These are phyloP conservation scores for Monilinia fructicola DNA, from an alignment of 2,329 filamentous ascomycete species.

Conservation along the genomic window DNA sequence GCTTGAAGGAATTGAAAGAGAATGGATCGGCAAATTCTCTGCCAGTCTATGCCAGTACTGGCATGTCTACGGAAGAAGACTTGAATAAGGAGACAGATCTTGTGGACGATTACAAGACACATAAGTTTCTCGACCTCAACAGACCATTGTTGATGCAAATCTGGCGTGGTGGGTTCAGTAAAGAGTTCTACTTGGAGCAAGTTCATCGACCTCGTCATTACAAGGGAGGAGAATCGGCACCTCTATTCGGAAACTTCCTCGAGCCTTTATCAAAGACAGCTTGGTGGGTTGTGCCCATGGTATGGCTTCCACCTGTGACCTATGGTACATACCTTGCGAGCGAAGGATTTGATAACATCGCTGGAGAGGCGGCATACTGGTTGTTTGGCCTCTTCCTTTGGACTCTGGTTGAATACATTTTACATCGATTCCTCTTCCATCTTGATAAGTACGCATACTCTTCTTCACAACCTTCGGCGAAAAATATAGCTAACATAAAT, in stretches of 20 bases:
- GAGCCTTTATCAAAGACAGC: slow-evolving; percentile 94
- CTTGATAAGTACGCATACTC: slow-evolving; percentile 71
- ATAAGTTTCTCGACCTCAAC: slow-evolving; percentile 92
- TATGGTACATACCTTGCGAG: slow-evolving; percentile 70
- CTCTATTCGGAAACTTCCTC: slow-evolving; percentile 96
- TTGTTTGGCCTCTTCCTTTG: slow-evolving; percentile 72
- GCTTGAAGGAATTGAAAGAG: slow-evolving; percentile 48
- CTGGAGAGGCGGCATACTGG: slow-evolving; percentile 61
- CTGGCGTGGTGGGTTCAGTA: slow-evolving; percentile 83
- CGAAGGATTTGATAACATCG: slow-evolving; percentile 55
- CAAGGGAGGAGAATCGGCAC: slow-evolving; percentile 87
- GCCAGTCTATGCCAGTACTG: slow-evolving; percentile 62
- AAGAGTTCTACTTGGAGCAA: slow-evolving; percentile 96
- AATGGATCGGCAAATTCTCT: slow-evolving; percentile 39
- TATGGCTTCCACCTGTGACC: slow-evolving; percentile 80
- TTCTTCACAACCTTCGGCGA: not conserved
- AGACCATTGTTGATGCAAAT: slow-evolving; percentile 84
- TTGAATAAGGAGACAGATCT: slow-evolving; percentile 82
- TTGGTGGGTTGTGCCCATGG: slow-evolving; percentile 82
- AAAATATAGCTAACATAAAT: slow-evolving; percentile 35
- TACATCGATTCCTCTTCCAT: slow-evolving; percentile 93
- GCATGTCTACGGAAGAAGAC: slow-evolving; percentile 87
- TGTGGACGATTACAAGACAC: slow-evolving; percentile 72
- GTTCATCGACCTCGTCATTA: slow-evolving; percentile 95
- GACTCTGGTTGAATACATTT: slow-evolving; percentile 83